Conservation (phyloP, 1,284 basidiomycete genomes). For the Lentinula novae-zelandiae region DNA sequence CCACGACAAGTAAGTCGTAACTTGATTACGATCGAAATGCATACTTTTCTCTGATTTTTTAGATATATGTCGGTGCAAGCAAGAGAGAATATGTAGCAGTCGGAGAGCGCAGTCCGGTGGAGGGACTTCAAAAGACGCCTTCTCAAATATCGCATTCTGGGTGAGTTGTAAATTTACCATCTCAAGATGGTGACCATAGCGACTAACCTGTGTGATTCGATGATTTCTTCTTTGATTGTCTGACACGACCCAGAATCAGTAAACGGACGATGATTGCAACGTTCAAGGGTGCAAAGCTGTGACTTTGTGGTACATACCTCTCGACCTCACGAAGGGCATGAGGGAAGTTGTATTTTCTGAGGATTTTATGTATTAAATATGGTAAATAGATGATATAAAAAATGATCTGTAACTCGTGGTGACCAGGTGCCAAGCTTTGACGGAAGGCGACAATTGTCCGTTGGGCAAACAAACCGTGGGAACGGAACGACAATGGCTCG, state of each 20-base stretch:
- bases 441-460: not conserved
- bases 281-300: constrained; percentile 62
- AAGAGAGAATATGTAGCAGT: constrained; percentile 73
- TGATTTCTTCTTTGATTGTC: constrained; percentile 12
- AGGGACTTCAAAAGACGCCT: constrained; percentile 47
- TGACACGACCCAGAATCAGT: constrained; percentile 51
- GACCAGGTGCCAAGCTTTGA: not conserved
- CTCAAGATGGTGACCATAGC: constrained; percentile 30
- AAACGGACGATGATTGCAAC: constrained; percentile 72
- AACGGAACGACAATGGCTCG: not conserved
- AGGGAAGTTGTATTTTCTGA: not conserved
- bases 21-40: not conserved
- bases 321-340: not conserved
- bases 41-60: not conserved
- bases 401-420: not conserved
- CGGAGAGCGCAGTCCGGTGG: constrained; percentile 56
- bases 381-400: no score
- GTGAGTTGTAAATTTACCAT: constrained; percentile 39
- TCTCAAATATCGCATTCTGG: constrained; percentile 71
- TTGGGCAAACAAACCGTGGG: not conserved
- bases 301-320: not conserved
- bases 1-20: constrained; percentile 63
- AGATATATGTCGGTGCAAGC: constrained; percentile 74
- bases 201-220: constrained; percentile 18
- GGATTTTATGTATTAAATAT: not conserved